Base-by-base conservation (phyloP, 106 monocot genomes). In the Dendrobium chrysotoxum region DNA sequence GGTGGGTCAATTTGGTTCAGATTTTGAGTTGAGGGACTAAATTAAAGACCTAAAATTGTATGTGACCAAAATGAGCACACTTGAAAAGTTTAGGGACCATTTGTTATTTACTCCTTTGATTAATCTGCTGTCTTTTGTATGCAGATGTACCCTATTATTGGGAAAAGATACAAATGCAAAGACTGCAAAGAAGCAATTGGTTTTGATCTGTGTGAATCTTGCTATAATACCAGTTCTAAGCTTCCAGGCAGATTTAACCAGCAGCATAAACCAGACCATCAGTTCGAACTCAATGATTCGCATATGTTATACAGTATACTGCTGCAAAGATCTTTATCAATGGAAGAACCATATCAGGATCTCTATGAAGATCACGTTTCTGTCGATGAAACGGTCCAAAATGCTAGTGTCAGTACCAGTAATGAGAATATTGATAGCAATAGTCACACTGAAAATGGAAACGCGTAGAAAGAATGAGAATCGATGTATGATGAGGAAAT, bases 211-310 rank as follows among this genome's bases (percentile, higher is more conserved):
- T 93, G 98, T 53, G 95, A 90, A 82, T 64, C 76, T 28, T 99
- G 98, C 84, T 99, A 93, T 78, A 81, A 82, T 31, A 84, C 85
- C 0, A 84, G 41, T 26, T 90, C 98, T 20, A 88, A 93, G 77
- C 84, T 86, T 31, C 89, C 89, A 4, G 91, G 91, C 61, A 81
- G 98, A 80, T 95, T 99, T 85, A 99, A 99, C 71, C 95, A 95
- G 87, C 89, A 84, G 68, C 98, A 99, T 70, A 95, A 86, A 1
- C 92, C 91, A 7, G 91, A 91, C 71, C 95, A 93, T 78, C 84
- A 68, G 61, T 88, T 99, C 53, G 80, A 82, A 68, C 78, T 88
- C 53, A 89, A 92, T 53, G 57, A 90, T 6, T 85, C 90, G 0
- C 54, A n/a, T 2, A 61, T 81, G 76, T 40, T 93, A 21, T 4